Conservation (phyloP, 345 rosid genomes). For the Streptanthus diversifolius region DNA sequence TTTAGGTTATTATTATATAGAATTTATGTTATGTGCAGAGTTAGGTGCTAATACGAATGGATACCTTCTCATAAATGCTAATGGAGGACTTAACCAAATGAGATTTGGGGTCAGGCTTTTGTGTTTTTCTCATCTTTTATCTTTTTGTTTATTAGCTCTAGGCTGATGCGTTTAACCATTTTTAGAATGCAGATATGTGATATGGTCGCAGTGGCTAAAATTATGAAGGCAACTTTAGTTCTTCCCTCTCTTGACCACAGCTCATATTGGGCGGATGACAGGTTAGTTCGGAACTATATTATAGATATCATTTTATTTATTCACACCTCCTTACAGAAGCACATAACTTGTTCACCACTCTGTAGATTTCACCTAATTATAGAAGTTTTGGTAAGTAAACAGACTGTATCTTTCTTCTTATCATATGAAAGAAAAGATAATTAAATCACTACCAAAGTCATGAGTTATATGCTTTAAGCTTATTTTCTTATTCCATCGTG, state of each 20-base stretch:
- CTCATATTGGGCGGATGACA: slow-evolving; percentile 93
- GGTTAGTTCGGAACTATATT: slow-evolving; percentile 36
- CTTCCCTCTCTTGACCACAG: slow-evolving; percentile 93
- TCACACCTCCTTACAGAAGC: neutral
- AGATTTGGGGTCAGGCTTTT: slow-evolving; percentile 96
- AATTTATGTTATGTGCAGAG: slow-evolving; percentile 43
- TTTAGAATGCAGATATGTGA: slow-evolving; percentile 91
- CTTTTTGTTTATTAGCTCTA: slow-evolving; percentile 12
- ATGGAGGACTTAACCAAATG: slow-evolving; percentile 99
- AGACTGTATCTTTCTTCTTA: neutral
- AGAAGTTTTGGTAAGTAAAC: neutral
- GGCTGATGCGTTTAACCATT: slow-evolving; percentile 47
- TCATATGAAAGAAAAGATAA: neutral
- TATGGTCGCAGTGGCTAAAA: slow-evolving; percentile 90
- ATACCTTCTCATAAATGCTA: slow-evolving; percentile 80
- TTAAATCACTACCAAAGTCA: neutral
- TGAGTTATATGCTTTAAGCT: slow-evolving; percentile 7
- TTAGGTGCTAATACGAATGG: slow-evolving; percentile 70
- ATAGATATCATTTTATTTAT: neutral
- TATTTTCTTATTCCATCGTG: neutral
- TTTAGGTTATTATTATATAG: slow-evolving; percentile 11
- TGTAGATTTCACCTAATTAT: neutral
- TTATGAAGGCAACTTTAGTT: slow-evolving; percentile 86
- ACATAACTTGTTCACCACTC: neutral
- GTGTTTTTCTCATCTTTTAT: slow-evolving; percentile 28